A percentile compares a stretch with the other conserved stretches of the same genome.
Conservation (phyloP, 1,284 basidiomycete species). For the Trichosporon inkin region DNA sequence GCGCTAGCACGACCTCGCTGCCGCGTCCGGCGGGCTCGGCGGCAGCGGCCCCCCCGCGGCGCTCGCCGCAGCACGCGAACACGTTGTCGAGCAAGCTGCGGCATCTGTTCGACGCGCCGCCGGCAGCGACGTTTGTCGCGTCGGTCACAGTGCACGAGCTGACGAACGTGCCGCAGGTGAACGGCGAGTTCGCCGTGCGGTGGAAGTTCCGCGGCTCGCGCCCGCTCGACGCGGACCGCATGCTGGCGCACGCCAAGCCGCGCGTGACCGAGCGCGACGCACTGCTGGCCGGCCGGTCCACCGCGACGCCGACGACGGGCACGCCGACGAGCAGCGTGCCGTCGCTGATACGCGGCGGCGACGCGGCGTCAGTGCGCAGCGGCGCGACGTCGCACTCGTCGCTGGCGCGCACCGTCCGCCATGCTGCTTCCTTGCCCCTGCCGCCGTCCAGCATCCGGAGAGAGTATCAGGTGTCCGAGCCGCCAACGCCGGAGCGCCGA, state of each 20-base stretch:
- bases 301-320: not conserved
- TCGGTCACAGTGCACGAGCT: conserved; percentile 39
- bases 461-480: conserved; percentile 1
- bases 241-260: conserved; percentile 13
- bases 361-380: not conserved
- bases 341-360: not conserved
- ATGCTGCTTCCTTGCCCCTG: conserved; percentile 1
- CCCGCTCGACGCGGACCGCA: conserved; percentile 23
- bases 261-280: conserved; percentile 6
- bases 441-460: not conserved
- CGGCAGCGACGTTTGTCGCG: conserved; percentile 34
- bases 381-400: not conserved
- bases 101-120: conserved; percentile 33
- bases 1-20: not conserved
- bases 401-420: not conserved
- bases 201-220: conserved; percentile 43
- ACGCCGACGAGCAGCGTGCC: conserved; percentile 6
- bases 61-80: not conserved
- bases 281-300: not conserved
- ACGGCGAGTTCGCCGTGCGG: conserved; percentile 36
- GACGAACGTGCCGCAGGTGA: conserved; percentile 42
- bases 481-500: conserved; percentile 3
- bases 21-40: not conserved
- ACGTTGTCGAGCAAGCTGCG: conserved; percentile 18
- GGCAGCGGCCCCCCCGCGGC: not conserved